Conservation (phyloP, 2,329 filamentous ascomycete genomes). For the Leptographium radiaticola region DNA sequence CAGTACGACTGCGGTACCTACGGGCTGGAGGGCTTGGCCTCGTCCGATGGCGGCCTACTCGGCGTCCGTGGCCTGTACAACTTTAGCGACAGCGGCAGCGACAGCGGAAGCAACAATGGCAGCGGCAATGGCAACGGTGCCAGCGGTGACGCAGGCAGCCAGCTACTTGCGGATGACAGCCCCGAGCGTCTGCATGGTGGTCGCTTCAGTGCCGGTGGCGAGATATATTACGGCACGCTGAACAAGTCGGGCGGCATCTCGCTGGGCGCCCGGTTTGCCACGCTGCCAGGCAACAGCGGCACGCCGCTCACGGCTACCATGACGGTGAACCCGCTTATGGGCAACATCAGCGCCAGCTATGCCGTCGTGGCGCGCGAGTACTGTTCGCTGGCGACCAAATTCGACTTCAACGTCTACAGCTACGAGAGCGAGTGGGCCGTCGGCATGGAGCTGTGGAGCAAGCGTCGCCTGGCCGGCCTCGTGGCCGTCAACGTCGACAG, state of each 20-base stretch:
- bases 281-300: conserved; percentile 64
- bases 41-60: conserved; percentile 80
- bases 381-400: conserved; percentile 74
- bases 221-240: conserved; percentile 88
- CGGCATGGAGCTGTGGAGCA: conserved; percentile 86
- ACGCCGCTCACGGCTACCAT: conserved; percentile 90
- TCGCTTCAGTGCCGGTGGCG: conserved; percentile 79
- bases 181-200: conserved; percentile 47
- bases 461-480: conserved; percentile 29
- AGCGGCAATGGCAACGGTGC: conserved; percentile 22
- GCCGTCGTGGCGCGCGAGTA: conserved; percentile 75
- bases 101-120: conserved; percentile 9
- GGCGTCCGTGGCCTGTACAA: conserved; percentile 88
- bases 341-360: conserved; percentile 82
- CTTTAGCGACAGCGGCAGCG: conserved; percentile 45
- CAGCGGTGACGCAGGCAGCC: conserved; percentile 4
- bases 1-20: conserved; percentile 82
- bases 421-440: conserved; percentile 92
- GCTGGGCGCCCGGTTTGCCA: conserved; percentile 78
- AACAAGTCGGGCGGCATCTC: conserved; percentile 92
- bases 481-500: conserved; percentile 19
- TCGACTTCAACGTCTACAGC: conserved; percentile 96
- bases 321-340: conserved; percentile 88
- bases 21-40: conserved; percentile 79
- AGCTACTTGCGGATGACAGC: too few species aligned